phyloP scores from a whole-genome alignment of 139 green algal species.

The Tetraselmis striata region DNA sequence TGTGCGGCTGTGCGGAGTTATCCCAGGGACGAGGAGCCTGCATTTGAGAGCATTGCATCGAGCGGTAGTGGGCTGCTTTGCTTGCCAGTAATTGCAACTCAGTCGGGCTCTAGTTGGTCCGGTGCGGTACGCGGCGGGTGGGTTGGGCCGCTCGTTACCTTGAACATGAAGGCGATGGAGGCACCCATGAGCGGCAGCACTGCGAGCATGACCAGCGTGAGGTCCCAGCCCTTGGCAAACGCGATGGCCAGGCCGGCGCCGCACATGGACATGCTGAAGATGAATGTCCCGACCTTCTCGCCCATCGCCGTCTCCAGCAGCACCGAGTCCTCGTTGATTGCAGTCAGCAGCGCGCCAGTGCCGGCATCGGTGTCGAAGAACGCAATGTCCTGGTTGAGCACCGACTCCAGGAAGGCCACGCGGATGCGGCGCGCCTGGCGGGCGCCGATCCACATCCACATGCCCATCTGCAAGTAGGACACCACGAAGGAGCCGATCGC shows the following conservation, averaged over 20 bases:
- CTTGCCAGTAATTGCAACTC: no score
- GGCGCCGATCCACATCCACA: neutral
- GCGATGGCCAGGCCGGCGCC: slow-evolving; percentile 12
- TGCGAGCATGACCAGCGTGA: slow-evolving; percentile 77
- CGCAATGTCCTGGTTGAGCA: slow-evolving; percentile 73
- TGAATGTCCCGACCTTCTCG: slow-evolving; percentile 21
- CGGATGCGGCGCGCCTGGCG: slow-evolving; percentile 26
- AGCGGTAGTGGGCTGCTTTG: no score
- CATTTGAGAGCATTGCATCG: no score
- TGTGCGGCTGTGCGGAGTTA: no score
- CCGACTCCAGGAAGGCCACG: slow-evolving; percentile 39
- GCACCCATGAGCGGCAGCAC: slow-evolving; percentile 50
- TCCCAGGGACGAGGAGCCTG: no score
- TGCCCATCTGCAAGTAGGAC: slow-evolving; percentile 20
- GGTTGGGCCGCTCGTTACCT: no score
- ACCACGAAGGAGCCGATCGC: slow-evolving; percentile 34
- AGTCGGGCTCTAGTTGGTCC: no score
- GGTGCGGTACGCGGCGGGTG: no score
- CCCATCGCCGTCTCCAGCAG: neutral
- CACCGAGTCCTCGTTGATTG: slow-evolving; percentile 41
- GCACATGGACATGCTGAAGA: slow-evolving; percentile 23
- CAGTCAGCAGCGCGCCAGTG: slow-evolving; percentile 19
- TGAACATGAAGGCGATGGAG: slow-evolving; percentile 32
- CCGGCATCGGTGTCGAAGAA: slow-evolving; percentile 75
- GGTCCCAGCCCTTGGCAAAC: slow-evolving; percentile 58